Base-by-base conservation (phyloP, 495 filamentous ascomycete genomes). In the Rhypophila decipiens region DNA sequence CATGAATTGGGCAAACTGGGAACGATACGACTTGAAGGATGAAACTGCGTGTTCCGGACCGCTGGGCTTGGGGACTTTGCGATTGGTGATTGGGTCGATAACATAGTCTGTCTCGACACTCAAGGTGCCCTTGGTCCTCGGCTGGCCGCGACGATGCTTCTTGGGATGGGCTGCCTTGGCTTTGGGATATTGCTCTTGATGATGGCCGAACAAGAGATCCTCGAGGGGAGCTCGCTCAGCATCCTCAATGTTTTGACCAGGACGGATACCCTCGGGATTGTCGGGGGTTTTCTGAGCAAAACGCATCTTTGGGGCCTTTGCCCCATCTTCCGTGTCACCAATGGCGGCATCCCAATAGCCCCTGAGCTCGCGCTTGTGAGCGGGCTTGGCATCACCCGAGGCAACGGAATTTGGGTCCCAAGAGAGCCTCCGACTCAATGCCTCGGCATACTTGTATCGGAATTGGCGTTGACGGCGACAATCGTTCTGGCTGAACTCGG, bases 81-180 rank as follows among this genome's bases (percentile, higher is more conserved):
- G 72, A 52, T 79, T 79, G 17, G 78, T 78, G 47, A 83, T 81
- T n/a, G 77, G 77, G 55, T 83, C 79, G 39, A 81, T 78, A 15
- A 68, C 54, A 39, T 72, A 79, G 4, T 72, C 74, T 1, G 50
- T 34, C 4, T 48, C 45, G 15, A 36, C 17, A 5, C 44, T n/a
- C 33, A 35, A 27, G 20, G 1, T 42, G 42, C 12, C 18, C 13
- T n/a, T 18, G 3, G 12, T 9, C 21, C 10, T 12, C 17, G 2
- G 9, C 18, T 18, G 24, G 13, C 13, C n/a, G 23, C 20, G 27
- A 1, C 46, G 24, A 29, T 15, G 38, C 13, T 36, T 31, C n/a
- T n/a, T n/a, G n/a, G n/a, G n/a, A n/a, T n/a, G n/a, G n/a, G n/a
- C n/a, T n/a, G n/a, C n/a, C n/a, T 47, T 44, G 18, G 49, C 37